A percentile compares a stretch with the other conserved stretches of the same genome.
Evolutionary conservation across 164 flowering plant species (phyloP).

Genomic region (Vitis rupestris): DNA sequence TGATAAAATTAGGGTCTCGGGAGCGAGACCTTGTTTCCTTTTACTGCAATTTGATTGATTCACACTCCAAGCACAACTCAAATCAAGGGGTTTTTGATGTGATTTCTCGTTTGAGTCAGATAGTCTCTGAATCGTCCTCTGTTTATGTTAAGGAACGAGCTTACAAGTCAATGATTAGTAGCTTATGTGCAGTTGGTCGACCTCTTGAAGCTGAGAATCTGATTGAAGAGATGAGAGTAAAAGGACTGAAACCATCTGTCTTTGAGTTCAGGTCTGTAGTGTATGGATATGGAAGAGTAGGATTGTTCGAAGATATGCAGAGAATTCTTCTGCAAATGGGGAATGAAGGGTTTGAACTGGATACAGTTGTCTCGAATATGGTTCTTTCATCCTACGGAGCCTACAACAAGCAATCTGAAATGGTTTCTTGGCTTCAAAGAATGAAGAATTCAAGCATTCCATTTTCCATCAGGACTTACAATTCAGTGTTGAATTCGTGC

Average conservation of each 20-base stretch:
- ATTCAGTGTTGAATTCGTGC: constrained; percentile 79
- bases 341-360: constrained; percentile 43
- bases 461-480: constrained; percentile 66
- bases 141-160: constrained; percentile 42
- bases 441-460: constrained; percentile 44
- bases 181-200: constrained; percentile 46
- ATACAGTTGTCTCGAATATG: constrained; percentile 68
- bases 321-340: constrained; percentile 48
- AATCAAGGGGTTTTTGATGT: constrained; percentile 35
- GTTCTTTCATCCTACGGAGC: constrained; percentile 68
- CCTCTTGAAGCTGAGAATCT: constrained; percentile 60
- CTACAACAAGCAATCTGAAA: constrained; percentile 33
- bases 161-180: constrained; percentile 50
- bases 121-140: constrained; percentile 32
- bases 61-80: constrained; percentile 42
- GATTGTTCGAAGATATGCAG: constrained; percentile 58
- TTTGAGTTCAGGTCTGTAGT: constrained; percentile 59
- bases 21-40: constrained; percentile 53
- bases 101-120: constrained; percentile 24
- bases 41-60: constrained; percentile 52
- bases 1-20: constrained; percentile 28
- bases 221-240: constrained; percentile 47
- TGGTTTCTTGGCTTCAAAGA: constrained; percentile 60
- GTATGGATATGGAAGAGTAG: constrained; percentile 60
- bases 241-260: constrained; percentile 48